Conservation (phyloP, 768 basidiomycete species). For the Pleurotus pulmonarius region DNA sequence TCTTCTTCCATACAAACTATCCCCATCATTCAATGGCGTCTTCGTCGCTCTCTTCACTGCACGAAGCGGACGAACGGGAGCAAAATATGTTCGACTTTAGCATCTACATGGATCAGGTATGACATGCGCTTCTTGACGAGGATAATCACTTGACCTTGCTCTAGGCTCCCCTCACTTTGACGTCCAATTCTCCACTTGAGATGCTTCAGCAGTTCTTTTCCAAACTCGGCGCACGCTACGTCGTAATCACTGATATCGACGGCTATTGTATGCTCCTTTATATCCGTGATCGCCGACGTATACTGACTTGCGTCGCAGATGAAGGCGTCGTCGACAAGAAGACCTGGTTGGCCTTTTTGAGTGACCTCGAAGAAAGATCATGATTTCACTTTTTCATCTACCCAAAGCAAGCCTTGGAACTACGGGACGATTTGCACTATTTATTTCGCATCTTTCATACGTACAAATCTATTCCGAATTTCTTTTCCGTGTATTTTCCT, state of each 20-base stretch:
- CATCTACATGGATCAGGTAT: conserved; percentile 86
- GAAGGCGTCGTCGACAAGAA: conserved; percentile 94
- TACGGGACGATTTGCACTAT: neutral
- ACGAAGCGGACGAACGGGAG: conserved; percentile 31
- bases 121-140: neutral
- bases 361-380: conserved; percentile 62
- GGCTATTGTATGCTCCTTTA: conserved; percentile 63
- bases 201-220: conserved; percentile 91
- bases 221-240: conserved; percentile 89
- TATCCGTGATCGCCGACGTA: neutral
- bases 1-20: conserved; percentile 58
- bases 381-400: neutral
- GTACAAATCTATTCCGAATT: neutral
- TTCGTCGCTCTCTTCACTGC: conserved; percentile 61
- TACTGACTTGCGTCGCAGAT: conserved; percentile 38
- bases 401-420: neutral
- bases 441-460: neutral
- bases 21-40: conserved; percentile 37
- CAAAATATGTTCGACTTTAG: conserved; percentile 76
- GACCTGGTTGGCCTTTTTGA: conserved; percentile 86
- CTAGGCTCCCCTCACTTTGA: conserved; percentile 85
- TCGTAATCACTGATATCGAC: conserved; percentile 78
- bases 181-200: conserved; percentile 83
- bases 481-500: neutral
- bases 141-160: neutral